Base-by-base conservation (phyloP, 1,139 yeast genomes). In the Groenewaldozyma auringiensis region DNA sequence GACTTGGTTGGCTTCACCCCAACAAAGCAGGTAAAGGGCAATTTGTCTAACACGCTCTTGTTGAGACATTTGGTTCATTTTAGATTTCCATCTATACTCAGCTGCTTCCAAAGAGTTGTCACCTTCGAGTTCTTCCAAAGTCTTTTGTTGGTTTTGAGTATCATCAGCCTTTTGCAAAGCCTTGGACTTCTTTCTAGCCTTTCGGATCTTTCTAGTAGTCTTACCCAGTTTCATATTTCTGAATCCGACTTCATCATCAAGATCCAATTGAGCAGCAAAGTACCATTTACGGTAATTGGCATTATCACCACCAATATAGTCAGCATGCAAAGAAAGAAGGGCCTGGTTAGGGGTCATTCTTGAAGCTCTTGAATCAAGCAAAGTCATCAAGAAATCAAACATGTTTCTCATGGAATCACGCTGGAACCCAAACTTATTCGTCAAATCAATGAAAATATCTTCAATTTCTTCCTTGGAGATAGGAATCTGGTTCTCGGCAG, bases 1-100 rank as follows among this genome's bases (percentile, higher is more conserved):
- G 50, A 92, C 89, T 71, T 92, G 97, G 69, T 89, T 89, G 38
- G 97, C 95, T 70, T 92, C 99, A 66, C 98, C 98, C 99, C 99
- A 92, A 59, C 88, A 75, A 62, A 89, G 75, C 58, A 92, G 72
- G 70, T 87, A 92, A 51, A 92, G 76, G 4, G 97, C 92, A 53
- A 92, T 69, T 62, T 92, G 97, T 63, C 94, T 81, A 39, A 86
- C 88, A 66, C 94, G 81, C 65, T 89, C 96, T 56, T 76, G 70
- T 35, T 87, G 80, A 1, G 83, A 65, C 56, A 83, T 70, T 44
- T 67, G 68, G 59, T 79, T 79, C 95, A 88, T 86, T 58, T 77
- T 79, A 17, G 75, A 68, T 61, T 79, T 81, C 96, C 96, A 89
- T 62, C 86, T 78, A 61, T 74, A 81, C 65, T 86, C 94, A 32